Evolutionary conservation across 1,139 yeast species (phyloP).

Genomic region (Wickerhamiella infanticola): DNA sequence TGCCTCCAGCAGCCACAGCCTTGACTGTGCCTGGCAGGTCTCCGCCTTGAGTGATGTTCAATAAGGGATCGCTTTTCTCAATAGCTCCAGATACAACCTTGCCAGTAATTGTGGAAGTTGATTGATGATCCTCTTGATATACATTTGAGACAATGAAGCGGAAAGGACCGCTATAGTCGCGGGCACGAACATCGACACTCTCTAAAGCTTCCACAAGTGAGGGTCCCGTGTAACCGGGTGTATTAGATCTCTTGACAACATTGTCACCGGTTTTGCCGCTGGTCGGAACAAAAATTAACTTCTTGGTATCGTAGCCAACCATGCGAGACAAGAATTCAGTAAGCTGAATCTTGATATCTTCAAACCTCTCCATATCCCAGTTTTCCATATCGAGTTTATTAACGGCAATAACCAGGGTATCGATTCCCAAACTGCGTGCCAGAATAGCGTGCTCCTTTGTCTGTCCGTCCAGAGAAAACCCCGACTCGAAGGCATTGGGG

Average conservation of each 20-base stretch:
- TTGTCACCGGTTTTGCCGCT: constrained; percentile 79
- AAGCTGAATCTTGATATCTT: constrained; percentile 44
- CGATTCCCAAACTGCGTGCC: constrained; percentile 73
- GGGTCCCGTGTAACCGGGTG: constrained; percentile 38
- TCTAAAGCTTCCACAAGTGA: constrained; percentile 44
- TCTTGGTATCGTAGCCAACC: constrained; percentile 40
- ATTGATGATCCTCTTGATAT: constrained; percentile 19
- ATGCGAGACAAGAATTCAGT: constrained; percentile 40
- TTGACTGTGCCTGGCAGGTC: constrained; percentile 4
- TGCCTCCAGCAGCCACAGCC: constrained; percentile 2
- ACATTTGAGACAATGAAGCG: constrained; percentile 30
- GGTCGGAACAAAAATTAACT: constrained; percentile 60
- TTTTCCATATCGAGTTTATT: constrained; percentile 66
- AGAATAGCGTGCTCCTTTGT: constrained; percentile 85
- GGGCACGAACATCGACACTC: constrained; percentile 11
- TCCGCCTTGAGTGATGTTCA: constrained; percentile 11
- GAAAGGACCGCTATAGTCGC: constrained; percentile 15
- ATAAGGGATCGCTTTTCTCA: constrained; percentile 60
- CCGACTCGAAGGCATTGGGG: constrained; percentile 77
- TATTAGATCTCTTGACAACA: constrained; percentile 34
- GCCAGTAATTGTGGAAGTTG: constrained; percentile 42
- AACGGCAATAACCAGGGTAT: constrained; percentile 56
- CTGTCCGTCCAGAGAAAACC: constrained; percentile 78
- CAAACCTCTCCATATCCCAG: constrained; percentile 55
- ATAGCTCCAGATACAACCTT: constrained; percentile 60